phyloP scores from a whole-genome alignment of 2,329 filamentous ascomycete species.

The Stachybotrys chlorohalonatus region DNA sequence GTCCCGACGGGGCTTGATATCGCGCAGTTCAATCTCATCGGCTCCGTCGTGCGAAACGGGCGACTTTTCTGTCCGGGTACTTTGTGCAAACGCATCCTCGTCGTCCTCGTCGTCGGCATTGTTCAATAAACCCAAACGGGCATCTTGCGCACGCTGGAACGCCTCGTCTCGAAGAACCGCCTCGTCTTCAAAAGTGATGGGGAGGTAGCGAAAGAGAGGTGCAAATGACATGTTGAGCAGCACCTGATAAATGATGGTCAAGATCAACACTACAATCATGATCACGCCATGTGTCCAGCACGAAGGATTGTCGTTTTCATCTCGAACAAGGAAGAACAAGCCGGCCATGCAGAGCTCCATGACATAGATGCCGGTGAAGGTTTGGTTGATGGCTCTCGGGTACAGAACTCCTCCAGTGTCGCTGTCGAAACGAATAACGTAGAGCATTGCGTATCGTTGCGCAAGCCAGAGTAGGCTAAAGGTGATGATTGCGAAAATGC shows the following conservation, averaged over 20 bases:
- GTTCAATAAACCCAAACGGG: conserved; percentile 52
- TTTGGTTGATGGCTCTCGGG: conserved; percentile 86
- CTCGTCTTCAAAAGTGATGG: conserved; percentile 92
- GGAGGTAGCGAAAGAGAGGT: conserved; percentile 79
- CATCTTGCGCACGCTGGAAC: conserved; percentile 71
- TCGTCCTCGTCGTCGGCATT: conserved; percentile 37
- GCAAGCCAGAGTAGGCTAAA: conserved; percentile 90
- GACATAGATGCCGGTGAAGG: conserved; percentile 89
- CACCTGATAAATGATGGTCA: conserved; percentile 71
- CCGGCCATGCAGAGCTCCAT: conserved; percentile 89
- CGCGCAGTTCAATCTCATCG: conserved; percentile 29
- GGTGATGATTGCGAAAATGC: conserved; percentile 87
- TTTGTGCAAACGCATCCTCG: conserved; percentile 15
- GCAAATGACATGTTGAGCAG: conserved; percentile 76
- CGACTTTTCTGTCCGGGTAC: conserved; percentile 23
- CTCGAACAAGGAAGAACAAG: conserved; percentile 70
- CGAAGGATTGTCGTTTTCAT: conserved; percentile 41
- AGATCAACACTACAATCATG: conserved; percentile 67
- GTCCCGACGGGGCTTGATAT: conserved; percentile 20
- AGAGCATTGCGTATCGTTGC: conserved; percentile 93
- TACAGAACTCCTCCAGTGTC: conserved; percentile 93
- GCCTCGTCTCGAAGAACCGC: conserved; percentile 84
- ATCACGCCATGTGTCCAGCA: conserved; percentile 71
- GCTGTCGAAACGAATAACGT: conserved; percentile 79
- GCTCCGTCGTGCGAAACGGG: conserved; percentile 23